These are phyloP conservation scores for Escovopsis weberi DNA, from an alignment of 2,329 filamentous ascomycete genomes.

Conservation along the genomic window DNA sequence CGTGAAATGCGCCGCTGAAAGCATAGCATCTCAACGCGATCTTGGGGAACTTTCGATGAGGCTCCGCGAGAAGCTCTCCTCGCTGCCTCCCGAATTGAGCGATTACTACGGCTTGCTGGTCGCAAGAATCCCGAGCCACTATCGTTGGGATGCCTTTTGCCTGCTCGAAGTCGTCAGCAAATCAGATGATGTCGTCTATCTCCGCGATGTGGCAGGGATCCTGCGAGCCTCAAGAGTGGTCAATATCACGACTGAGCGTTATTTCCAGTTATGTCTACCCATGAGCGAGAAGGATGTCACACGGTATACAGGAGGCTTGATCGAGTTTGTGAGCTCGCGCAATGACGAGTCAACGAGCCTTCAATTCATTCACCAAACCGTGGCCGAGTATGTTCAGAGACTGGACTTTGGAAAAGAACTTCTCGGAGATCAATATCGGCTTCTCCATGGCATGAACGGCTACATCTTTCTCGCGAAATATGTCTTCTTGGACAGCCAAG, in stretches of 20 bases:
- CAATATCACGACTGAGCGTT: too few species aligned
- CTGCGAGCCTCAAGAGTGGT: background rate
- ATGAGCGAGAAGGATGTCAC: background rate
- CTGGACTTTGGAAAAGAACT: background rate
- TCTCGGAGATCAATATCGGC: background rate
- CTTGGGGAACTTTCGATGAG: background rate
- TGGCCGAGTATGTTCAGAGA: background rate
- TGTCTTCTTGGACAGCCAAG: background rate
- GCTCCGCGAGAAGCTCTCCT: background rate
- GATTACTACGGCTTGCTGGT: background rate
- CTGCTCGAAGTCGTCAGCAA: conserved; percentile 1
- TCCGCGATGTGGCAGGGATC: background rate
- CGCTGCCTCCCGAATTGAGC: background rate
- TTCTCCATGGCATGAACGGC: background rate
- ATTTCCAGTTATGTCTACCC: too few species aligned
- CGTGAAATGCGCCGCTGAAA: background rate
- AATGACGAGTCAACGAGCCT: background rate
- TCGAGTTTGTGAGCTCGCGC: background rate
- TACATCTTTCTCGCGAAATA: background rate
- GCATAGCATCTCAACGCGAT: too few species aligned
- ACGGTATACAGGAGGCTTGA: background rate
- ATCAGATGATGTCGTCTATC: background rate
- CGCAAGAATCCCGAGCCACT: background rate
- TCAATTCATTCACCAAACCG: background rate
- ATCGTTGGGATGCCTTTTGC: conserved; percentile 1